Evolutionary conservation across 148 eudicot species (phyloP), one percentile per base, ranked within the genome.

Genomic region (Vaccinium vitisidaea): DNA sequence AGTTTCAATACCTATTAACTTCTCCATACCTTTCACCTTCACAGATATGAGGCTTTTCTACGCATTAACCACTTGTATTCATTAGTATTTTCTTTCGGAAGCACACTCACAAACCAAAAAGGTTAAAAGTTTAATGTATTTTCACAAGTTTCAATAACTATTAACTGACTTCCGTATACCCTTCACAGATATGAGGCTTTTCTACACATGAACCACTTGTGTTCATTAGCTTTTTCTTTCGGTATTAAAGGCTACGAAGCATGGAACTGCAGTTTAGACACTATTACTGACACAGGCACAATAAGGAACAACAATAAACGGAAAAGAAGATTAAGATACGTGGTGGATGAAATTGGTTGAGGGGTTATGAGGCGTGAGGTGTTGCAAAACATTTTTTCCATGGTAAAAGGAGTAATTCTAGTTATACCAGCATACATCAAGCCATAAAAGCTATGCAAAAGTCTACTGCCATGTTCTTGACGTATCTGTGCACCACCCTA

Each of bases 381-480:
- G n/a, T 43, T 43, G n/a, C 52, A 75, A 49, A 75, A 75, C 13
- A 3, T 56, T 32, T 55, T 27, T 78, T 8, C 30, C 30, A n/a
- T 50, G n/a, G 18, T 36, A 27, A 53, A 54, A 79, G 12, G 12
- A 27, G 46, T 54, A 53, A 5, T 6, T 58, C 32, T 53, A 63
- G 15, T 23, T 49, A 77, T 16, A 69, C 71, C 32, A 2, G 14
- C 55, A 79, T 25, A 70, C 23, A 21, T 49, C 70, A 78, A 8
- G 8, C 14, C 32, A 23, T 50, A 14, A 18, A 8, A 4, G 48
- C 25, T 36, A 30, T 15, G 15, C 6, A 14, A 8, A 39, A 5
- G 19, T 79, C 25, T 70, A 67, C 39, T 79, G 50, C 77, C 77
- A 79, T 78, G 50, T 36, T 23, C 53, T 75, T 83, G 85, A 15